Evolutionary conservation across 768 basidiomycete genomes (phyloP), one percentile per base, ranked within the genome.

Genomic region (Mycena metata): DNA sequence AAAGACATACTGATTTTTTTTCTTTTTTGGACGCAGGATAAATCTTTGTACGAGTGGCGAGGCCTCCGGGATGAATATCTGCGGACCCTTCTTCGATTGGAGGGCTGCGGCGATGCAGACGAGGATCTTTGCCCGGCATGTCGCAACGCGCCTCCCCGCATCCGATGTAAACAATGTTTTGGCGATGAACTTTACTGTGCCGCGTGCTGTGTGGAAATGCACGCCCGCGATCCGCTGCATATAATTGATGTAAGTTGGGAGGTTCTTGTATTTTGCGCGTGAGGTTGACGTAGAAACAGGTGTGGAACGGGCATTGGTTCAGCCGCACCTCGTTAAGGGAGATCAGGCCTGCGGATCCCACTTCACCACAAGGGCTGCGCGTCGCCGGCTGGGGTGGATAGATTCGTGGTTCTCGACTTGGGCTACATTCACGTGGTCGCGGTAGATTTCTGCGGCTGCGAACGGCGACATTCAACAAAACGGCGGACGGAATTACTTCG

Each of bases 401-500:
- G 16, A 3, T 46, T 60, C 45, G n/a, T 60, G 2, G 59, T 60
- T 9, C 19, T 60, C 2, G 45, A 46, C 46, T 1, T 33, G 5
- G 35, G 35, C 2, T 7, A 33, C 21, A 49, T 60, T 16, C 46
- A 60, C 23, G 19, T 7, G 2, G 59, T 50, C 41, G 41, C 39
- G 2, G 35, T 49, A 5, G 59, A 60, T 17, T 60, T 49, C n/a
- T 60, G 59, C 23, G 59, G 26, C 12, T 60, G 59, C 23, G 56
- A 58, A 16, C 19, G 21, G 41, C n/a, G 24, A 17, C 21, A 13
- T 15, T 19, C 12, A 24, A 19, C n/a, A 5, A 5, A 12, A 2
- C 26, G 5, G 16, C 13, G 35, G 12, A 36, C 15, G 5, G 45
- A 76, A 45, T 69, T 76, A 5, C 69, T 75, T 7, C 71, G 68